A percentile compares a stretch with the other conserved stretches of the same genome.
These are phyloP conservation scores for Gremmenia infestans DNA, from an alignment of 2,329 filamentous ascomycete species.

Conservation along the genomic window DNA sequence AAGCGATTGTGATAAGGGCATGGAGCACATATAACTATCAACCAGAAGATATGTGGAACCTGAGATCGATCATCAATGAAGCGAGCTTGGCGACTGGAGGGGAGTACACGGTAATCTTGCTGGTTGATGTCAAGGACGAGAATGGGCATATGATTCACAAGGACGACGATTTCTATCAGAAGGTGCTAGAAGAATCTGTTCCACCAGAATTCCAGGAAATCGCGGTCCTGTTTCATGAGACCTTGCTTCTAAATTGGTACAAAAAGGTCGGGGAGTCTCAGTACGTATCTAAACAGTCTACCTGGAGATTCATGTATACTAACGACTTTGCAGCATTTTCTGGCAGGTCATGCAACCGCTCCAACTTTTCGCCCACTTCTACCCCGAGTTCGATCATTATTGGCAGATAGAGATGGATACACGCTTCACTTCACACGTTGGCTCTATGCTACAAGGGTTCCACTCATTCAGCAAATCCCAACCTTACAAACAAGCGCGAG, in stretches of 20 bases:
- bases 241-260: constrained; percentile 69
- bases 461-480: constrained; percentile 59
- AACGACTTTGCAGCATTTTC: too few species aligned
- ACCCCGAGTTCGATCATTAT: constrained; percentile 67
- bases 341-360: constrained; percentile 44
- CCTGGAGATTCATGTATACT: too few species aligned
- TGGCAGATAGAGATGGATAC: constrained; percentile 72
- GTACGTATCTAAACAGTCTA: constrained; percentile 28
- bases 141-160: constrained; percentile 50
- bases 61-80: constrained; percentile 76
- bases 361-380: constrained; percentile 69
- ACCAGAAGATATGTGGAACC: constrained; percentile 71
- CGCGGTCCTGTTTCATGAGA: constrained; percentile 68
- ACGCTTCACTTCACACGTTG: constrained; percentile 74
- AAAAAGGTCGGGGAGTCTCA: constrained; percentile 36
- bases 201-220: constrained; percentile 67
- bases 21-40: constrained; percentile 73
- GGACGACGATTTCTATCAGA: constrained; percentile 53
- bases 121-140: constrained; percentile 71
- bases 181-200: constrained; percentile 56
- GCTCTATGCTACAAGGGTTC: constrained; percentile 68
- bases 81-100: constrained; percentile 70
- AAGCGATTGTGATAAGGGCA: constrained; percentile 70
- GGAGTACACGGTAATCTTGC: constrained; percentile 74
- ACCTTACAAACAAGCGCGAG: constrained; percentile 69